Conservation (phyloP, 208 protist genomes). For the Entamoeba invadens region DNA sequence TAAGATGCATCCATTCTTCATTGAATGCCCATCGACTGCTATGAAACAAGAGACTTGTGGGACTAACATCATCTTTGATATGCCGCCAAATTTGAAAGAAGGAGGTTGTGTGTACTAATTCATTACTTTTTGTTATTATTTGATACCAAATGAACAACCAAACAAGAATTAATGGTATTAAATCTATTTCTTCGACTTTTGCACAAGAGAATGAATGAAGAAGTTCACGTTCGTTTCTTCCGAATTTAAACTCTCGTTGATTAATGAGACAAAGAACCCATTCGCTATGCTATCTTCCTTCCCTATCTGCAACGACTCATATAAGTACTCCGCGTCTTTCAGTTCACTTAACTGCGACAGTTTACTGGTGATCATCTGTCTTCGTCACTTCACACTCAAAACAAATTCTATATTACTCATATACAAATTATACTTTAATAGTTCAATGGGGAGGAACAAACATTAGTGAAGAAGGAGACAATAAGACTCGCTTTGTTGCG, state of each 20-base stretch:
- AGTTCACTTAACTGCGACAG: not conserved
- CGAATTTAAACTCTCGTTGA: not conserved
- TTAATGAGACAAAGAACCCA: not conserved
- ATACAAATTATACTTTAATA: too few relatives aligned
- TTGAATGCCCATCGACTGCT: not conserved
- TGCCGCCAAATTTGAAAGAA: not conserved
- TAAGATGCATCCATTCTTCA: not conserved
- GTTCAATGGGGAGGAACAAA: too few relatives aligned
- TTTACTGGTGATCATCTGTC: not conserved
- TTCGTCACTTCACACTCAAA: too few relatives aligned
- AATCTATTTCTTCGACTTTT: not conserved
- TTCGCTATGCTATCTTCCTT: not conserved
- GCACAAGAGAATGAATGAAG: not conserved
- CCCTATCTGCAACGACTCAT: not conserved
- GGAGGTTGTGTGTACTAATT: not conserved
- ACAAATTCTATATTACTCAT: too few relatives aligned
- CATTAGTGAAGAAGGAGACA: not conserved
- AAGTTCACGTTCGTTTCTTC: not conserved
- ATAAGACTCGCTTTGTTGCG: not conserved
- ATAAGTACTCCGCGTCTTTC: not conserved
- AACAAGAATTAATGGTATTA: too few relatives aligned
- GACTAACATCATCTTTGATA: not conserved
- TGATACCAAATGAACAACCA: too few relatives aligned
- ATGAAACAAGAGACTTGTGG: not conserved
- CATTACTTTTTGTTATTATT: too few relatives aligned